Conservation (phyloP, 2,329 filamentous ascomycete genomes). For the Penicillium sp. region DNA sequence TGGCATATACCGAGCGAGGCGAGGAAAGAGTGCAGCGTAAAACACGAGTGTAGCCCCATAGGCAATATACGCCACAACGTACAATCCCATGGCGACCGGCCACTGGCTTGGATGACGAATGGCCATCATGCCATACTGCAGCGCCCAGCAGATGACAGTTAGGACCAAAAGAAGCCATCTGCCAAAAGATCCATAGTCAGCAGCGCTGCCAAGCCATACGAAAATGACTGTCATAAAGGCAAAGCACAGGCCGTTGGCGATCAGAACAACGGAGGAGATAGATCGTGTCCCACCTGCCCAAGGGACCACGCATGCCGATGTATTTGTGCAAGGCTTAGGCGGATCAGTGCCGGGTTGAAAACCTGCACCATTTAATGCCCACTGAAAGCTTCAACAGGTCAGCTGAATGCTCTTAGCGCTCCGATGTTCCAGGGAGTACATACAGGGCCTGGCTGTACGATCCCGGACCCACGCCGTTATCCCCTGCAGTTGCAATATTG, state of each 20-base stretch:
- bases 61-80: constrained; percentile 39
- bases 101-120: constrained; percentile 37
- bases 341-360: constrained; percentile 36
- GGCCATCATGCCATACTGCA: constrained; percentile 41
- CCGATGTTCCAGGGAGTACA: neutral
- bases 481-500: constrained; percentile 20
- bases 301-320: constrained; percentile 37
- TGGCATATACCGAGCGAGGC: constrained; percentile 39
- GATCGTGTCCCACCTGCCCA: constrained; percentile 38
- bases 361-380: constrained; percentile 36
- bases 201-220: constrained; percentile 40
- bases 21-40: constrained; percentile 40
- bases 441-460: constrained; percentile 41
- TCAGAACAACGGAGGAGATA: constrained; percentile 38
- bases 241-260: constrained; percentile 43
- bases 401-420: neutral
- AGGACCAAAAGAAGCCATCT: constrained; percentile 39
- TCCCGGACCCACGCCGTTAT: constrained; percentile 42
- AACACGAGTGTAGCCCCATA: constrained; percentile 43
- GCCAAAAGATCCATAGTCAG: constrained; percentile 42
- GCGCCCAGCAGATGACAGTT: constrained; percentile 40
- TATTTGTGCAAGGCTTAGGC: constrained; percentile 27
- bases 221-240: constrained; percentile 43
- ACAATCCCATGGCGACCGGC: constrained; percentile 40
- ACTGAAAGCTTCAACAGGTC: constrained; percentile 34